Conservation (phyloP, 345 rosid species). For the Pistacia integerrima region DNA sequence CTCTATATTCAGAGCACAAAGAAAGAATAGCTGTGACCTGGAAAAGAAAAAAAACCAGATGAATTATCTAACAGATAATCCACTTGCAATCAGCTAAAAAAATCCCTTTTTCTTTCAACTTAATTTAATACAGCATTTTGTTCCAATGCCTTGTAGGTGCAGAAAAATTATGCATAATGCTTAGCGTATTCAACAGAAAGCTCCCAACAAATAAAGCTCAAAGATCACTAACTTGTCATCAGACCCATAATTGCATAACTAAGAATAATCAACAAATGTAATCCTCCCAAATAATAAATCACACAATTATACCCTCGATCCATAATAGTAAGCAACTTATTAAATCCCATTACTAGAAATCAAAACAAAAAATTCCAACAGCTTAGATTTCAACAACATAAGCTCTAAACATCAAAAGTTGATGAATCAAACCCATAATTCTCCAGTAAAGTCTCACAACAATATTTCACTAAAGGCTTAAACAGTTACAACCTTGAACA, state of each 20-base stretch:
- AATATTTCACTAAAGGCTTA: no score
- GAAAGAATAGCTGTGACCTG: slow-evolving; percentile 13
- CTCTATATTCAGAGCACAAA: slow-evolving; percentile 21
- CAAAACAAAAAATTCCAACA: background rate
- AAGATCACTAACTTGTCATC: background rate
- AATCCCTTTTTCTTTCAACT: background rate
- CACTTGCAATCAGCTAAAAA: background rate
- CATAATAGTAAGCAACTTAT: background rate
- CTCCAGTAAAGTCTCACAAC: background rate
- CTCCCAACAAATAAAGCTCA: background rate
- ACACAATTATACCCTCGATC: background rate
- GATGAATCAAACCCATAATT: slow-evolving; percentile 17
- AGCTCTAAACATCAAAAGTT: slow-evolving; percentile 7
- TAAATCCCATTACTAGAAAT: background rate
- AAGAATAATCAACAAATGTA: background rate
- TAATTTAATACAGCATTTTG: background rate
- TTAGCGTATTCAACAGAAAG: background rate
- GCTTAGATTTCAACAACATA: slow-evolving; percentile 1
- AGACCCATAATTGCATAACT: background rate
- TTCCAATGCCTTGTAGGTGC: background rate
- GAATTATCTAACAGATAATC: background rate
- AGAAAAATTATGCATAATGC: background rate
- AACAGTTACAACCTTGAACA: background rate
- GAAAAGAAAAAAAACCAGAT: background rate
- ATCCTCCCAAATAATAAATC: background rate